These are phyloP conservation scores for Syzygium aqueum DNA, from an alignment of 345 rosid species.

Conservation along the genomic window DNA sequence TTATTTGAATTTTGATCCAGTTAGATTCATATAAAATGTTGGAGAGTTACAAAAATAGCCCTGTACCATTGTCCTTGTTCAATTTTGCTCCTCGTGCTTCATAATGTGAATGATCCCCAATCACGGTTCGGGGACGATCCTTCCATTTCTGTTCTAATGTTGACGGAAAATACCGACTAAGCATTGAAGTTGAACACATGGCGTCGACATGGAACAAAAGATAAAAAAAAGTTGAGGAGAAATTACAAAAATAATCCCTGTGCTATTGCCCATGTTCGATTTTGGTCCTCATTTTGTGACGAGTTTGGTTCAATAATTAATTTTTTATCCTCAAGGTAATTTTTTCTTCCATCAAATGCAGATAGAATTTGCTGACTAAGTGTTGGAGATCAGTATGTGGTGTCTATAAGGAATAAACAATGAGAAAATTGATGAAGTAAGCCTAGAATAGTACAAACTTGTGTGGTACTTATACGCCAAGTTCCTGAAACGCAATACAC, in stretches of 20 bases:
- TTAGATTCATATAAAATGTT: neutral
- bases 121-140: neutral
- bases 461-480: neutral
- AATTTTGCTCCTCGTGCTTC: neutral
- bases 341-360: neutral
- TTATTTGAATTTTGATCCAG: neutral
- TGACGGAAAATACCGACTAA: neutral
- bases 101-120: neutral
- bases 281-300: neutral
- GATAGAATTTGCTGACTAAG: neutral
- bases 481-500: neutral
- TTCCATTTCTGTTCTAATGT: neutral
- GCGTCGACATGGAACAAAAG: neutral
- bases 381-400: neutral
- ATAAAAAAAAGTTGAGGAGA: neutral
- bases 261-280: neutral
- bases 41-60: neutral
- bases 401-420: neutral
- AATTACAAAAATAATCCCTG: neutral
- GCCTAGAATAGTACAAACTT: neutral
- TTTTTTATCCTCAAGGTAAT: neutral
- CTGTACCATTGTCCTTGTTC: neutral
- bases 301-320: neutral
- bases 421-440: neutral
- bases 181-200: neutral